Base-by-base conservation (phyloP, 768 basidiomycete genomes). In the Mycena maculata region DNA sequence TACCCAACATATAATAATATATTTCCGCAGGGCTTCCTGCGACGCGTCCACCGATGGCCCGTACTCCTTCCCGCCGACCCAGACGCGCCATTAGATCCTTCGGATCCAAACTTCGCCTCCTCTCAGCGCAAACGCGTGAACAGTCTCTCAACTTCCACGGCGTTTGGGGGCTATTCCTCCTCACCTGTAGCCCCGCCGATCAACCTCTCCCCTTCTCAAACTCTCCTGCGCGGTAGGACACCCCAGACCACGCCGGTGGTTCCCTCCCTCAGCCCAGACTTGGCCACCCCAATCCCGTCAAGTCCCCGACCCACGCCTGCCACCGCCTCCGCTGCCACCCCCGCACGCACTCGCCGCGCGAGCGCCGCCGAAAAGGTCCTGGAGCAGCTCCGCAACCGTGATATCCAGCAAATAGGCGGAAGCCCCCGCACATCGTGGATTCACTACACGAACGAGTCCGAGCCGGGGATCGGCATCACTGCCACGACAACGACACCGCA, bases 1-100 rank as follows among this genome's bases (percentile, higher is more conserved):
- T 44, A 61, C 47, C 58, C 27, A 65, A 42, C 30, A 33, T 54
- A 48, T n/a, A n/a, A n/a, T n/a, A n/a, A n/a, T 30, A 42, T 33
- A 33, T 67, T 44, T 69, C n/a, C 22, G 2, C 67, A 93, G 90
- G 97, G 96, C 0, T 99, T 99, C 76, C 84, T 99, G 18, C 90
- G 95, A 15, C 85, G 98, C 44, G 91, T 98, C 0, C 94, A 98
- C 75, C 89, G 96, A n/a, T 99, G 91, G 85, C 98, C 97, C 0
- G 81, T 96, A 47, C 86, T 93, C 54, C 79, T 90, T 65, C 79
- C 79, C 13, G 76, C 81, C 39, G 83, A 86, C 36, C 73, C 76
- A 18, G 61, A 33, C 57, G 64, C 74, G 60, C 57, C 74, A 64
- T 74, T 68, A 6, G 75, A 67, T 42, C 52, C 54, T 33, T 53